Evolutionary conservation across 305 asterid species (phyloP).

Genomic region (Nicotiana rustica): DNA sequence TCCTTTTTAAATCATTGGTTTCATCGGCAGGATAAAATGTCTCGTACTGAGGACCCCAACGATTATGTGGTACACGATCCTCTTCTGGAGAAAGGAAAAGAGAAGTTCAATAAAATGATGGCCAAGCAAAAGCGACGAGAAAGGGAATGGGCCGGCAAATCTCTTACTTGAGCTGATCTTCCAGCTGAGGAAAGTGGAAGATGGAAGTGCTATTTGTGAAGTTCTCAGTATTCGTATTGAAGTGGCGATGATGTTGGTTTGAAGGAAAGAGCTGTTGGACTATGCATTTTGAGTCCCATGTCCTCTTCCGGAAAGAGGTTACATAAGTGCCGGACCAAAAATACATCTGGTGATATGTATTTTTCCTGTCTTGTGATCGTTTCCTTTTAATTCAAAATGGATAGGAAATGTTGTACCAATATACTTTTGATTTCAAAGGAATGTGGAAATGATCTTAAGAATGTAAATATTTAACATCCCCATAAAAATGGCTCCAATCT

Average conservation of each 20-base stretch:
- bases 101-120: slow-evolving; percentile 91
- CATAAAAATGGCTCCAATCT: neutral
- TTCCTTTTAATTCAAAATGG: slow-evolving; percentile 21
- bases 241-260: neutral
- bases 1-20: slow-evolving; percentile 19
- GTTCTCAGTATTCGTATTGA: neutral
- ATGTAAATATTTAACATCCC: slow-evolving; percentile 9
- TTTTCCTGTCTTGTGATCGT: neutral
- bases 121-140: slow-evolving; percentile 88
- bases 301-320: slow-evolving; percentile 17
- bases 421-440: slow-evolving; percentile 19
- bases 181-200: slow-evolving; percentile 1
- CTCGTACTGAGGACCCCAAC: slow-evolving; percentile 87
- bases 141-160: slow-evolving; percentile 98
- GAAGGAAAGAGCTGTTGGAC: neutral
- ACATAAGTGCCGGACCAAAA: neutral
- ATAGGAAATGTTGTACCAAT: slow-evolving; percentile 17
- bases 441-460: neutral
- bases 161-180: slow-evolving; percentile 63
- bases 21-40: slow-evolving; percentile 74
- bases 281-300: neutral
- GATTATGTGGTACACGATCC: slow-evolving; percentile 95
- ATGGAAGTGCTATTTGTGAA: neutral
- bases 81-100: slow-evolving; percentile 93
- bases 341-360: neutral